Conservation (phyloP, 441 rosid genomes). For the Brassica hybrid region DNA sequence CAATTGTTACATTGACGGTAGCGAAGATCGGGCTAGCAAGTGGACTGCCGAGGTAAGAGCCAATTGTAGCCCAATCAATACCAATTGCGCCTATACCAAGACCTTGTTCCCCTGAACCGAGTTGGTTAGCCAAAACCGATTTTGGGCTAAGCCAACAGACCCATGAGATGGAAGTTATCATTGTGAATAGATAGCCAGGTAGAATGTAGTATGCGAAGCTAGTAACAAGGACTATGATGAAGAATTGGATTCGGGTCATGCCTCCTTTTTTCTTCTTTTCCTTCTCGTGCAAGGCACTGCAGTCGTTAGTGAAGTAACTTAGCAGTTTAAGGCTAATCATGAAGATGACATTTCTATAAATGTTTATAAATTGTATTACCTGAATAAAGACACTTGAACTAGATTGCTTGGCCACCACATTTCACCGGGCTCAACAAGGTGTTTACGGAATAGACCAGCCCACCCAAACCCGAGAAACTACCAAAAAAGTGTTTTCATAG, state of each 20-base stretch:
- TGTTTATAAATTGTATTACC: slow-evolving; percentile 44
- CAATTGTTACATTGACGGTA: slow-evolving; percentile 60
- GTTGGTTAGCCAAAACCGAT: slow-evolving; percentile 60
- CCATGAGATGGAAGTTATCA: slow-evolving; percentile 64
- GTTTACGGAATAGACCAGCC: slow-evolving; percentile 76
- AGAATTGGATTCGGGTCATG: slow-evolving; percentile 58
- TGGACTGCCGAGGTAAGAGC: slow-evolving; percentile 68
- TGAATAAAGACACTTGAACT: slow-evolving; percentile 76
- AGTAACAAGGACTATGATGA: slow-evolving; percentile 51
- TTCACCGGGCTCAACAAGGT: slow-evolving; percentile 73
- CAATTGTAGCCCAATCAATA: slow-evolving; percentile 67
- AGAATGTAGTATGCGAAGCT: slow-evolving; percentile 66
- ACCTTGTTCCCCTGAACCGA: slow-evolving; percentile 68
- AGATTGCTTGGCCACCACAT: slow-evolving; percentile 87
- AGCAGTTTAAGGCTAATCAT: slow-evolving; percentile 16
- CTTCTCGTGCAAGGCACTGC: slow-evolving; percentile 70
- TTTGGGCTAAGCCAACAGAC: slow-evolving; percentile 69
- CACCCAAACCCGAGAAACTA: slow-evolving; percentile 81
- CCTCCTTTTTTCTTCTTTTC: slow-evolving; percentile 52
- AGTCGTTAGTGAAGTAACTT: background rate
- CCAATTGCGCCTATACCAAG: slow-evolving; percentile 69
- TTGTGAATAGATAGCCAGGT: slow-evolving; percentile 58
- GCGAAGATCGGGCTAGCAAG: slow-evolving; percentile 83
- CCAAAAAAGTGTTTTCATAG: background rate
- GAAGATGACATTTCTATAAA: background rate